A percentile compares a stretch with the other conserved stretches of the same genome.
Conservation (phyloP, 768 basidiomycete species). For the Naganishia vishniacii region DNA sequence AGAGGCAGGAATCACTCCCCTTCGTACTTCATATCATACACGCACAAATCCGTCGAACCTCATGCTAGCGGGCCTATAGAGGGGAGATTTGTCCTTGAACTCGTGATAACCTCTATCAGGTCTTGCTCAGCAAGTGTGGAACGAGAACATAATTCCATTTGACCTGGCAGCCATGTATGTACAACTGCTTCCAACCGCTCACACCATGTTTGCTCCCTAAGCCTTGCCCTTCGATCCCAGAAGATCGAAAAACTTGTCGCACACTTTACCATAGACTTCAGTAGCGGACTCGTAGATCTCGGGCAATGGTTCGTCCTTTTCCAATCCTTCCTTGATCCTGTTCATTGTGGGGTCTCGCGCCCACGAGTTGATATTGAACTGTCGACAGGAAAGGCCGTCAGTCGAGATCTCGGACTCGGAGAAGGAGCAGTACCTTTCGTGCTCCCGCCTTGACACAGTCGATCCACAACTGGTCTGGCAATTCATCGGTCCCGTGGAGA, state of each 20-base stretch:
- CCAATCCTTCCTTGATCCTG: conserved; percentile 17
- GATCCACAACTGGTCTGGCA: conserved; percentile 43
- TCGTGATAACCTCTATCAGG: no score
- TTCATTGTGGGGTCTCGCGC: conserved; percentile 22
- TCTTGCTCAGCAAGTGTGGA: no score
- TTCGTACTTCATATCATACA: no score
- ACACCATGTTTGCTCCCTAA: no score
- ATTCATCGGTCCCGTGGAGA: conserved; percentile 48
- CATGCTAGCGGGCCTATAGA: no score
- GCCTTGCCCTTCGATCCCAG: conserved; percentile 20
- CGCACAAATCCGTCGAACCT: no score
- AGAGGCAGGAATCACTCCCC: no score
- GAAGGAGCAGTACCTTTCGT: conserved; percentile 36
- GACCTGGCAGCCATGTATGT: no score
- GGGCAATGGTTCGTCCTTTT: conserved; percentile 20
- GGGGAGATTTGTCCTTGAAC: no score
- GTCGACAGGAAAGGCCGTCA: neutral
- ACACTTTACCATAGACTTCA: conserved; percentile 19
- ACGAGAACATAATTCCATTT: no score
- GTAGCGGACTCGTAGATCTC: conserved; percentile 24
- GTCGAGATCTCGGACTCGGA: neutral
- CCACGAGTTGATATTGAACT: conserved; percentile 28
- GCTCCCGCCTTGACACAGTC: conserved; percentile 45
- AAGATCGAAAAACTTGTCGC: conserved; percentile 20
- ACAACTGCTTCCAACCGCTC: no score